These are phyloP conservation scores for Bidens hawaiensis DNA, from an alignment of 140 eudicot species.

Conservation along the genomic window DNA sequence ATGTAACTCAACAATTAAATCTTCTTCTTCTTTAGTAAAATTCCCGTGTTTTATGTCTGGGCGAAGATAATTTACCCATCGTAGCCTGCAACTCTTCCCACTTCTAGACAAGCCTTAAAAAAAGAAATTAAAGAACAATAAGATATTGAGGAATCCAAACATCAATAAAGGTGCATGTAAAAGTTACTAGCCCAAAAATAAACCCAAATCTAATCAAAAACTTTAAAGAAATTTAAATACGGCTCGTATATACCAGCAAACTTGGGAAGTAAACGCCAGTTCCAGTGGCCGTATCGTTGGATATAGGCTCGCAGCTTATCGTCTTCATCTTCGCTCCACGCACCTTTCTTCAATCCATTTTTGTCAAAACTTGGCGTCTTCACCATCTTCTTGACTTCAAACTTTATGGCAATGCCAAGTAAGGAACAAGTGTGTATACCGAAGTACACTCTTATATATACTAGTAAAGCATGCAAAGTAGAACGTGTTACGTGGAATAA, in stretches of 20 bases:
- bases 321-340: slow-evolving; percentile 72
- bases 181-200: background rate
- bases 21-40: slow-evolving; percentile 45
- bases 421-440: slow-evolving; percentile 3
- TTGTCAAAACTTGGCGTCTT: slow-evolving; percentile 43
- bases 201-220: background rate
- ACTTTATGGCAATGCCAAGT: background rate
- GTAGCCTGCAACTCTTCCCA: slow-evolving; percentile 55
- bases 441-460: slow-evolving; percentile 27
- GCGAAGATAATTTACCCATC: slow-evolving; percentile 59
- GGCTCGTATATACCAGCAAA: slow-evolving; percentile 46
- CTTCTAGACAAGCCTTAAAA: slow-evolving; percentile 51
- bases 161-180: background rate
- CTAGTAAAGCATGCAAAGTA: background rate
- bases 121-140: background rate
- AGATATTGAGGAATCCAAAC: background rate
- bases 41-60: slow-evolving; percentile 50
- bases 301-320: slow-evolving; percentile 48
- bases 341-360: slow-evolving; percentile 60
- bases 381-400: slow-evolving; percentile 30
- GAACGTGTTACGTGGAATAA: slow-evolving; percentile 16
- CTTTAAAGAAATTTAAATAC: background rate
- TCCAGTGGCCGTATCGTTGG: slow-evolving; percentile 51
- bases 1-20: slow-evolving; percentile 40
- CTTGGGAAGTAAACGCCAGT: slow-evolving; percentile 67